These are phyloP conservation scores for Leccinum angustisporum DNA, from an alignment of 1,284 basidiomycete genomes.

Conservation along the genomic window DNA sequence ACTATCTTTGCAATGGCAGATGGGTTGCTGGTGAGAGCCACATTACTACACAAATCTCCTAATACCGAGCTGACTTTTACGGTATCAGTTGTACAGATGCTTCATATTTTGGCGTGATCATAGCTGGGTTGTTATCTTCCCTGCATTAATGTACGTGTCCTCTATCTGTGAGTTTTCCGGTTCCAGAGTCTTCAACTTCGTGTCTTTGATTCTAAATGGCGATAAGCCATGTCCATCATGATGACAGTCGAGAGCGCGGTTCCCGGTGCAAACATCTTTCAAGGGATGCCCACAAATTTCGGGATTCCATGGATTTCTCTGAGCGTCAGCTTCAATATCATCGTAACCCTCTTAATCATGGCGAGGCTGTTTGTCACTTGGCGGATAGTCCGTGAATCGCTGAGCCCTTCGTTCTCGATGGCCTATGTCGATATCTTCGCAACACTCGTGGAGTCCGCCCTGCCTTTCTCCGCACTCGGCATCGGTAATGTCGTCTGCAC, in stretches of 20 bases:
- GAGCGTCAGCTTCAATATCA: constrained; percentile 7
- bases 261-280: constrained; percentile 3
- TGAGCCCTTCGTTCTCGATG: neutral
- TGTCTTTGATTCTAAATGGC: neutral
- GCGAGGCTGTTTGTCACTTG: neutral
- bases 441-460: constrained; percentile 5
- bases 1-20: constrained; percentile 5
- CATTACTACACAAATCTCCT: neutral
- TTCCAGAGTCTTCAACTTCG: neutral
- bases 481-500: constrained; percentile 1
- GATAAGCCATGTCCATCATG: constrained; percentile 1
- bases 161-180: neutral
- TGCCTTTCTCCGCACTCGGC: constrained; percentile 4
- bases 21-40: constrained; percentile 4
- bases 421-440: constrained; percentile 8
- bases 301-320: constrained; percentile 4
- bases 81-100: constrained; percentile 3
- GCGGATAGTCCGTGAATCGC: neutral
- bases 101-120: constrained; percentile 3
- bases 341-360: constrained; percentile 4
- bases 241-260: constrained; percentile 3
- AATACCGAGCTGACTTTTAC: neutral
- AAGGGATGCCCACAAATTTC: neutral
- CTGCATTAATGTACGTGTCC: neutral
- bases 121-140: constrained; percentile 2